phyloP scores from a whole-genome alignment of 371 early-diverging fungal genomes.

The Gilbertella persicaria region DNA sequence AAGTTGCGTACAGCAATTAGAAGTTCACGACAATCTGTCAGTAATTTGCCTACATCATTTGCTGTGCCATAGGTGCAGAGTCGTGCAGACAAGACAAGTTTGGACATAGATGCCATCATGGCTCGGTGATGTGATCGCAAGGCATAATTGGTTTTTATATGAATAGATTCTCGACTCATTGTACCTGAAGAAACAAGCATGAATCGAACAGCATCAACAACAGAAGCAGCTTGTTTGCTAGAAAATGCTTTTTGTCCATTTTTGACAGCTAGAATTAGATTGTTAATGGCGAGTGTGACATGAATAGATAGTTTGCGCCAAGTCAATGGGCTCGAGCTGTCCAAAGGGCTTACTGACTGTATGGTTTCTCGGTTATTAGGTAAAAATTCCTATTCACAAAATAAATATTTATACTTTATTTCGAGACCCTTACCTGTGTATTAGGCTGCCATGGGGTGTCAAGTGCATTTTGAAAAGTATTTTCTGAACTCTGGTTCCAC shows the following conservation, averaged over 20 bases:
- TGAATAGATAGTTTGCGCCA: slow-evolving; percentile 61
- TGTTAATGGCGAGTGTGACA: slow-evolving; percentile 65
- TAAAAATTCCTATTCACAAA: too few relatives aligned
- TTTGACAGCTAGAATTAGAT: slow-evolving; percentile 66
- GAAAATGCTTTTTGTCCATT: slow-evolving; percentile 17
- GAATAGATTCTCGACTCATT: slow-evolving; percentile 64
- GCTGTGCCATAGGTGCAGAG: slow-evolving; percentile 73
- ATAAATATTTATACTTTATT: too few relatives aligned
- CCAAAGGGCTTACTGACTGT: slow-evolving; percentile 19
- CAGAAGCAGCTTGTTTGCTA: slow-evolving; percentile 17
- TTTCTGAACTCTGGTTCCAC: slow-evolving; percentile 62
- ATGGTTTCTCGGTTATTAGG: too few relatives aligned
- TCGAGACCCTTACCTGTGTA: slow-evolving; percentile 32
- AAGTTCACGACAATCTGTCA: slow-evolving; percentile 57
- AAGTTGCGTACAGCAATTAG: slow-evolving; percentile 77
- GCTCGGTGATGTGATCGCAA: slow-evolving; percentile 78
- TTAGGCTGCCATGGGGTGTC: slow-evolving; percentile 64
- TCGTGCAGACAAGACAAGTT: slow-evolving; percentile 82
- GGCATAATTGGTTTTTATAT: slow-evolving; percentile 62
- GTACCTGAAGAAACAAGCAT: slow-evolving; percentile 84
- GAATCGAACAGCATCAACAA: slow-evolving; percentile 79
- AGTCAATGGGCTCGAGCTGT: slow-evolving; percentile 24
- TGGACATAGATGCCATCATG: slow-evolving; percentile 79
- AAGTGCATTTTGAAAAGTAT: too few relatives aligned
- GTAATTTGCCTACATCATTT: slow-evolving; percentile 30